Conservation (phyloP, 2,329 filamentous ascomycete species). For the Alternaria alternata region DNA sequence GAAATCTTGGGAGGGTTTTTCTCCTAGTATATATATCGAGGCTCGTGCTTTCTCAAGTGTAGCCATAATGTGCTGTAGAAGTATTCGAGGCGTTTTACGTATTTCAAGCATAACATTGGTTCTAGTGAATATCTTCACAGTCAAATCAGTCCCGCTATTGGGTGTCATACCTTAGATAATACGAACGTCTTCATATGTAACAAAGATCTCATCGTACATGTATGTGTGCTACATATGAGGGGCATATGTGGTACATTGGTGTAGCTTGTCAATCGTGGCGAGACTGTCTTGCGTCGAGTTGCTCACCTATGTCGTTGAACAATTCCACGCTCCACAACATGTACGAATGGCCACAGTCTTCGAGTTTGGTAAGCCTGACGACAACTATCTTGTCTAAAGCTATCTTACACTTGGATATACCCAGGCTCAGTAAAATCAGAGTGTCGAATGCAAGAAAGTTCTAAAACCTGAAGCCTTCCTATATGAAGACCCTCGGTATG, state of each 20-base stretch:
- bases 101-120: neutral
- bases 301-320: slow-evolving; percentile 7
- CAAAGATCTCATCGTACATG: neutral
- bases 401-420: slow-evolving; percentile 4
- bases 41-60: neutral
- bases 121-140: neutral
- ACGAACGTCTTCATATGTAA: neutral
- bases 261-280: slow-evolving; percentile 15
- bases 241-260: slow-evolving; percentile 15
- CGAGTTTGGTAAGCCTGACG: neutral
- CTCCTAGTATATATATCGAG: neutral
- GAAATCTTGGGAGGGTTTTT: neutral
- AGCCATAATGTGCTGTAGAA: neutral
- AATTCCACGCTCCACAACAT: slow-evolving; percentile 17
- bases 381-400: neutral
- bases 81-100: neutral
- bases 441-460: neutral
- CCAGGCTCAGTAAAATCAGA: neutral
- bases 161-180: neutral
- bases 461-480: neutral
- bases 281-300: slow-evolving; percentile 13
- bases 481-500: neutral
- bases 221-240: neutral
- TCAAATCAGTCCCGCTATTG: neutral
- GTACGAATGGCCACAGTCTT: slow-evolving; percentile 1